These are phyloP conservation scores for Helotiales sp. DNA, from an alignment of 2,329 filamentous ascomycete genomes.

Conservation along the genomic window DNA sequence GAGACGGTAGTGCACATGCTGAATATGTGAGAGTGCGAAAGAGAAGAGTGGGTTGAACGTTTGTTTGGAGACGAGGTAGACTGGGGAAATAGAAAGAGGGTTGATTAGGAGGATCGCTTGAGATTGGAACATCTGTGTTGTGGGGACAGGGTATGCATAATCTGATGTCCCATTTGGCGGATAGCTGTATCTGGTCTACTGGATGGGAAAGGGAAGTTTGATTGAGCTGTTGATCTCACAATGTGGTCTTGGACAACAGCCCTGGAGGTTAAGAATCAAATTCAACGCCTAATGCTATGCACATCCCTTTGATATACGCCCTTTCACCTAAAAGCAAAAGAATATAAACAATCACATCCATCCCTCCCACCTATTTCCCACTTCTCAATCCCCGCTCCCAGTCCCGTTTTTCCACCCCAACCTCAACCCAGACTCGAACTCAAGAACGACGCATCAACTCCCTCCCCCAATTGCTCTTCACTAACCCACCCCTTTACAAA, in stretches of 20 bases:
- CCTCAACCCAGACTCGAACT: constrained; percentile 9
- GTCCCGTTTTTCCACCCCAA: too few species aligned
- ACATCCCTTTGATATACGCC: background rate
- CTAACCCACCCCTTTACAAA: constrained; percentile 33
- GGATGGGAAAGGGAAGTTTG: background rate
- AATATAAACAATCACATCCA: background rate
- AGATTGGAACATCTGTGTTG: background rate
- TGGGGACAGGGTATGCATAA: too few species aligned
- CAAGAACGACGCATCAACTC: constrained; percentile 19
- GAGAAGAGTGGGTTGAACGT: constrained; percentile 24
- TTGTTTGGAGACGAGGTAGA: constrained; percentile 8
- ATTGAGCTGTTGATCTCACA: background rate
- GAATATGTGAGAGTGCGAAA: constrained; percentile 12
- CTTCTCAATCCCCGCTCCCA: background rate
- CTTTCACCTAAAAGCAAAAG: background rate
- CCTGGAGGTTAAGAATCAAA: background rate
- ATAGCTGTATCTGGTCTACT: background rate
- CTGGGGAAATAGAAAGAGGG: background rate
- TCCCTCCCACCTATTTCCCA: background rate
- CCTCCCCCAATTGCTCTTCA: constrained; percentile 28
- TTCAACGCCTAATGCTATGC: constrained; percentile 7
- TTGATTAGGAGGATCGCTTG: background rate
- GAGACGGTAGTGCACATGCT: constrained; percentile 12
- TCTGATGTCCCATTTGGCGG: too few species aligned
- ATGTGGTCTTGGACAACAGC: background rate